Evolutionary conservation across 2,329 filamentous ascomycete species (phyloP).

Genomic region (Colletotrichum higginsianum): DNA sequence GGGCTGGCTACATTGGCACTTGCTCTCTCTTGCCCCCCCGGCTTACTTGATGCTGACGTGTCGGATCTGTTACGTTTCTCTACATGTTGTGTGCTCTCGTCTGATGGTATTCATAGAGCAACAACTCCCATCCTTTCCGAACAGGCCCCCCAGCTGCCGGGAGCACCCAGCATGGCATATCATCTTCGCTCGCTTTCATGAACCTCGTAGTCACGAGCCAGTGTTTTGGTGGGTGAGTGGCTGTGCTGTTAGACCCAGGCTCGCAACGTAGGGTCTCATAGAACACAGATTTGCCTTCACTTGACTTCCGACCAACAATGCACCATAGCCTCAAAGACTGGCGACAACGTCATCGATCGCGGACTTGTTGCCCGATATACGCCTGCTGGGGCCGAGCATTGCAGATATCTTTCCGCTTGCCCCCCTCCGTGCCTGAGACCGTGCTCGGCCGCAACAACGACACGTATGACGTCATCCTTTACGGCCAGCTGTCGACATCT

Average conservation of each 20-base stretch:
- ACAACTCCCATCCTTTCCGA: background rate
- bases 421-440: slow-evolving; percentile 4
- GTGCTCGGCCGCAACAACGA: slow-evolving; percentile 23
- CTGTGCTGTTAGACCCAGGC: background rate
- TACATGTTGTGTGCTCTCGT: slow-evolving; percentile 7
- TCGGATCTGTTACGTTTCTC: slow-evolving; percentile 6
- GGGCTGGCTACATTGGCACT: slow-evolving; percentile 1
- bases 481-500: background rate
- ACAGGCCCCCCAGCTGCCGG: background rate
- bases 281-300: background rate
- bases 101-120: slow-evolving; percentile 15
- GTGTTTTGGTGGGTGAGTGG: background rate
- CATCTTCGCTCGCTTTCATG: background rate
- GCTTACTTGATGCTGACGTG: slow-evolving; percentile 9
- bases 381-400: slow-evolving; percentile 22
- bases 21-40: background rate
- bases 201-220: background rate
- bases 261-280: background rate
- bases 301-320: background rate
- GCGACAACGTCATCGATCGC: slow-evolving; percentile 2
- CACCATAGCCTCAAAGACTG: background rate
- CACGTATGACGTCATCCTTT: slow-evolving; percentile 34
- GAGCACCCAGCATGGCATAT: background rate
- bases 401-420: slow-evolving; percentile 13
- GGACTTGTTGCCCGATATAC: slow-evolving; percentile 6